These are phyloP conservation scores for Chytridium lagenaria DNA, from an alignment of 371 early-diverging fungal species.

Conservation along the genomic window DNA sequence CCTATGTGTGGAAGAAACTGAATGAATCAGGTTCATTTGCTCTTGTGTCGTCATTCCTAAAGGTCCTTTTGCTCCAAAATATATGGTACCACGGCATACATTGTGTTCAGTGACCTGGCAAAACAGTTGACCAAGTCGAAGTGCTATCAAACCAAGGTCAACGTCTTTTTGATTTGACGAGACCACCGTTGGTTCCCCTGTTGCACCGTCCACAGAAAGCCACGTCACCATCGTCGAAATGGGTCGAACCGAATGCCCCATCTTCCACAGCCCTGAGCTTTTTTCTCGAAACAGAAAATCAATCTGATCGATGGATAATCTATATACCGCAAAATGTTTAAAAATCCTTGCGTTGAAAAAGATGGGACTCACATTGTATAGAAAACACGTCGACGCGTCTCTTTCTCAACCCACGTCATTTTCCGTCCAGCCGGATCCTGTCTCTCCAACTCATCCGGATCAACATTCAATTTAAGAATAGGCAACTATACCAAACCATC, in stretches of 20 bases:
- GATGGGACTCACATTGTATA: too few species aligned
- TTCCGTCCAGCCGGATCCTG: too few species aligned
- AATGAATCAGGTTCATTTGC: neutral
- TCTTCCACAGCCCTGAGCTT: conserved; percentile 5
- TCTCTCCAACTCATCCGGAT: too few species aligned
- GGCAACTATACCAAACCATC: too few species aligned
- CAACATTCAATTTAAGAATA: too few species aligned
- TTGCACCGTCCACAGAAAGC: neutral
- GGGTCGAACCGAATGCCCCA: neutral
- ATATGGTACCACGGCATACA: neutral
- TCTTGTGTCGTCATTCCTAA: neutral
- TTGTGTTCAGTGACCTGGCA: neutral
- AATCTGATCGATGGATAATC: too few species aligned
- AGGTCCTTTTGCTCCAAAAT: neutral
- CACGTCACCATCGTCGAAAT: neutral
- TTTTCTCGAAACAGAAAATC: neutral
- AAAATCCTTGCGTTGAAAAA: too few species aligned
- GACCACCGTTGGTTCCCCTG: conserved; percentile 2
- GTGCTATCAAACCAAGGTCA: neutral
- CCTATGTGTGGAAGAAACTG: neutral
- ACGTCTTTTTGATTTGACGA: too few species aligned
- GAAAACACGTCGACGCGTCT: too few species aligned
- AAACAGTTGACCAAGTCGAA: neutral
- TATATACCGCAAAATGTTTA: too few species aligned
- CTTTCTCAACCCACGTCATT: too few species aligned